A percentile compares a stretch with the other conserved stretches of the same genome.
These are phyloP conservation scores for Thielaviopsis punctulata DNA, from an alignment of 2,329 filamentous ascomycete species.

Conservation along the genomic window DNA sequence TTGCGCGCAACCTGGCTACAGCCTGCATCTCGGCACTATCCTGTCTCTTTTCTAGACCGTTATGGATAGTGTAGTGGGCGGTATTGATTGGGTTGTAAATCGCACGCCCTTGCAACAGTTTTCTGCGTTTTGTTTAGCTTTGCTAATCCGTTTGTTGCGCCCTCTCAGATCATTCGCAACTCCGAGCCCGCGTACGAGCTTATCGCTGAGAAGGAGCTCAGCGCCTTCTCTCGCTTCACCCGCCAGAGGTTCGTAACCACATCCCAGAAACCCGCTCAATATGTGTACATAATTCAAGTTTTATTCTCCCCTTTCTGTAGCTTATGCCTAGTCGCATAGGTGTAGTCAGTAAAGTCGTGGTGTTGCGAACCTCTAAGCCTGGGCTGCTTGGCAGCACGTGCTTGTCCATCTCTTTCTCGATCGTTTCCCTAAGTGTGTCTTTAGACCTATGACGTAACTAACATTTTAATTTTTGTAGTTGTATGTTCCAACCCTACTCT, in stretches of 20 bases:
- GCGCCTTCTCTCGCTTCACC: slow-evolving; percentile 66
- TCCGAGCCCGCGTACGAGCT: slow-evolving; percentile 66
- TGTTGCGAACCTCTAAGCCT: background rate
- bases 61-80: background rate
- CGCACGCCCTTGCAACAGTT: background rate
- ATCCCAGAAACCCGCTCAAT: background rate
- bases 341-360: background rate
- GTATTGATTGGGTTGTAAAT: background rate
- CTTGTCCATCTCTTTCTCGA: background rate
- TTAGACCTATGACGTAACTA: slow-evolving; percentile 1
- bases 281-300: background rate
- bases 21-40: background rate
- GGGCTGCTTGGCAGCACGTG: background rate
- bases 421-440: background rate
- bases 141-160: background rate
- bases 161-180: slow-evolving; percentile 59
- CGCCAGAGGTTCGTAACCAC: slow-evolving; percentile 40
- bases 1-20: background rate
- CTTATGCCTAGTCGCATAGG: background rate
- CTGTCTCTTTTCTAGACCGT: background rate
- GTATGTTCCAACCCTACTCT: slow-evolving; percentile 5
- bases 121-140: background rate
- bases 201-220: slow-evolving; percentile 58
- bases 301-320: background rate
- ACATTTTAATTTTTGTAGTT: slow-evolving; percentile 1